Evolutionary conservation across 306 rosid species (phyloP), one percentile per base, ranked within the genome.

Genomic region (Pterocarpus macrocarpus): DNA sequence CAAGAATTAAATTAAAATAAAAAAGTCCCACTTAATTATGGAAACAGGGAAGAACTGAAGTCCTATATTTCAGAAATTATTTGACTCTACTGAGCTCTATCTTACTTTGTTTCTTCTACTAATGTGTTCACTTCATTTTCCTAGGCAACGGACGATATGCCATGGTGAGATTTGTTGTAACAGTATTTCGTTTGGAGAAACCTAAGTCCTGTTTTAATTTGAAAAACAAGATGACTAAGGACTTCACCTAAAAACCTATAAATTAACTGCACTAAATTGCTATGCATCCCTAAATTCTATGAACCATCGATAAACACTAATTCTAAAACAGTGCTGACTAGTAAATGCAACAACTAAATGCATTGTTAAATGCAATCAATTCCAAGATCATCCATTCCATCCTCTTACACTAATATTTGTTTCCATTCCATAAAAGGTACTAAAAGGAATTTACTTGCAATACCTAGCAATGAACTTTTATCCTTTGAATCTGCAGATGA

Each of bases 381-480:
- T 61, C 49, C 49, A 58, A 70, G 35, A 65, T 55, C 36, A 52
- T 33, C 39, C 69, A 17, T 32, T 76, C 36, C 56, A 45, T 53
- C 84, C 38, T 59, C n/a, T 62, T 45, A 43, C 50, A 28, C 67
- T 69, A 16, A 62, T 38, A 56, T 33, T 64, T 69, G 35, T 36
- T 69, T 55, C 53, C 57, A 44, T 69, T 55, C 62, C 65, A 35
- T 38, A 4, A 5, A 65, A 76, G 36, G 63, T 44, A 59, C 71
- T 7, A 17, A n/a, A 71, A 75, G 50, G 41, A 52, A 32, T 59
- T 67, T 56, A 83, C 68, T 69, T 69, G 71, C 36, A 52, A 59
- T 80, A 22, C 99, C 98, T 86, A 81, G 86, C 45, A 75, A 56
- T 58, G 90, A 83, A 22, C 62, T 85, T 68, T 86, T 91, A 74